Percentiles rank a stretch among this genome's conserved stretches.
Conservation (phyloP, 176 grass and related monocot species). For the Triticum monococcum region DNA sequence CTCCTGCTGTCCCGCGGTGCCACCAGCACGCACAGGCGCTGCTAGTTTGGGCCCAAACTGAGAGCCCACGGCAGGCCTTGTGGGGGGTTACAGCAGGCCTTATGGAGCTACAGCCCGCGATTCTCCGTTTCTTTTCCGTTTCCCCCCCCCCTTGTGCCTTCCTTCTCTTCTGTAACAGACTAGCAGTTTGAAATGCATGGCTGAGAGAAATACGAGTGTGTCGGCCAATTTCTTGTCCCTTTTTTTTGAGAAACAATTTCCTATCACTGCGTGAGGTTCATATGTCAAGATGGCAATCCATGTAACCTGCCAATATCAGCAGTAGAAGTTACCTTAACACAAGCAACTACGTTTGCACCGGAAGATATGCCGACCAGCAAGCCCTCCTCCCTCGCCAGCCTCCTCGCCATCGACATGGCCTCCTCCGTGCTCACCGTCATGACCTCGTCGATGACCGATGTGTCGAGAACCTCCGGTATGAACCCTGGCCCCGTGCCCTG, state of each 20-base stretch:
- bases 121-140: no score
- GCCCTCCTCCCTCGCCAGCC: conserved; percentile 61
- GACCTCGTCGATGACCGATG: conserved; percentile 50
- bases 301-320: background rate
- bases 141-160: background rate
- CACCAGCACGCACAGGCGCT: background rate
- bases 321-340: conserved; percentile 37
- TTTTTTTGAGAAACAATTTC: no score
- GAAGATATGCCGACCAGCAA: conserved; percentile 79
- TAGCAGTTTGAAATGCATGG: no score
- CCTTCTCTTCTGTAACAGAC: background rate
- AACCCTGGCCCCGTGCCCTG: conserved; percentile 51
- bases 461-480: conserved; percentile 50
- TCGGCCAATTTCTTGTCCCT: no score
- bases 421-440: conserved; percentile 48
- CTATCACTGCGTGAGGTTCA: no score
- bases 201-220: no score
- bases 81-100: no score
- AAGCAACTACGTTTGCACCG: conserved; percentile 59
- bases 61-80: background rate
- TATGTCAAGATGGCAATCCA: no score
- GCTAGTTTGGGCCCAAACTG: background rate
- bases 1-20: background rate
- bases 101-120: no score
- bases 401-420: no score